Evolutionary conservation across 768 basidiomycete species (phyloP).

Genomic region (Kwoniella bestiolae): DNA sequence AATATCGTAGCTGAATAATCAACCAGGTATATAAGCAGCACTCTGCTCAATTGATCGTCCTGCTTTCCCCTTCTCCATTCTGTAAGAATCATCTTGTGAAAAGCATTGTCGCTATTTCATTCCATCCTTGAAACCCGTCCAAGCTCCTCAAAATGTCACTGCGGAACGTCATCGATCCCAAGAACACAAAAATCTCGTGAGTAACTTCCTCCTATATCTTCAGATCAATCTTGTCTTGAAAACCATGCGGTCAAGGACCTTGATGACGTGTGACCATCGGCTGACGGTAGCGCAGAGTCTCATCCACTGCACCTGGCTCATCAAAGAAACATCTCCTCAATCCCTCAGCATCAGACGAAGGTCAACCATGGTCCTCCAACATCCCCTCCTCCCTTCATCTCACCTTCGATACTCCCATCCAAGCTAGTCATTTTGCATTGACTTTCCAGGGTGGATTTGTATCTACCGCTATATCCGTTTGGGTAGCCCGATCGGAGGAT

Average conservation of each 20-base stretch:
- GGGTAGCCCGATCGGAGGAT: slow-evolving; percentile 36
- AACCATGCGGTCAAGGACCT: too few species aligned
- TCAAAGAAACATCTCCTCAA: slow-evolving; percentile 34
- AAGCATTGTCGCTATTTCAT: too few species aligned
- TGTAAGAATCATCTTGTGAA: too few species aligned
- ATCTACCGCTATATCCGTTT: slow-evolving; percentile 39
- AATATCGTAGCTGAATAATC: too few species aligned
- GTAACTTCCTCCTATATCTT: too few species aligned
- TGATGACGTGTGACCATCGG: too few species aligned
- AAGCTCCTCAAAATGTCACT: slow-evolving; percentile 12
- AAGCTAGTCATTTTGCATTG: slow-evolving; percentile 50
- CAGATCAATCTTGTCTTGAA: too few species aligned
- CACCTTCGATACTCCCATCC: slow-evolving; percentile 39
- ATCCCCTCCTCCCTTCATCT: slow-evolving; percentile 49
- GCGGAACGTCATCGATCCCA: slow-evolving; percentile 21
- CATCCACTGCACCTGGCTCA: slow-evolving; percentile 30
- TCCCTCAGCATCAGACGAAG: slow-evolving; percentile 26
- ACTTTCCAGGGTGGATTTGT: slow-evolving; percentile 57
- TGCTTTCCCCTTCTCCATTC: too few species aligned
- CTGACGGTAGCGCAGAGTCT: slow-evolving; percentile 15
- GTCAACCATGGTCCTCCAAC: slow-evolving; percentile 35
- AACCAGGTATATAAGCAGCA: too few species aligned
- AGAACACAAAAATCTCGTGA: slow-evolving; percentile 11
- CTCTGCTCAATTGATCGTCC: too few species aligned
- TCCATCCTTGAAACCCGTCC: too few species aligned